phyloP scores from a whole-genome alignment of 768 basidiomycete species.

The Panaeolus papilionaceus region DNA sequence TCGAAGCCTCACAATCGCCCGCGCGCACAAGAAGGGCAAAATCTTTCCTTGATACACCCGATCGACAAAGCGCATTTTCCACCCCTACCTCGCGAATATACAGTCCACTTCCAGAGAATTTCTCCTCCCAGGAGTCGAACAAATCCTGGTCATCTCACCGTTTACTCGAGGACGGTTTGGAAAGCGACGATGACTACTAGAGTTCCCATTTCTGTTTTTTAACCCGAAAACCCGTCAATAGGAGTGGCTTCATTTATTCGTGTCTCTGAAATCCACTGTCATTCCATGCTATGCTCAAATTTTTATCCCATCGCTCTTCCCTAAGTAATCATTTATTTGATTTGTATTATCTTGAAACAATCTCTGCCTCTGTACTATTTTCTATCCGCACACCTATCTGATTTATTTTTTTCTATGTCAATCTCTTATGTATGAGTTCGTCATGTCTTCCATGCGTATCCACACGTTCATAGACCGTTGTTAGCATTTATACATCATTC shows the following conservation, averaged over 20 bases:
- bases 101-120: conserved; percentile 6
- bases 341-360: conserved; percentile 13
- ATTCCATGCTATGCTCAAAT: neutral
- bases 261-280: neutral
- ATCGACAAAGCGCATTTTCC: neutral
- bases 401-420: conserved; percentile 4
- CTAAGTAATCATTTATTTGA: conserved; percentile 4
- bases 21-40: neutral
- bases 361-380: conserved; percentile 11
- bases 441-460: neutral
- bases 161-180: neutral
- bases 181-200: conserved; percentile 2
- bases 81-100: neutral
- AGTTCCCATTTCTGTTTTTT: neutral
- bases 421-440: neutral
- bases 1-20: conserved; percentile 7
- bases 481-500: neutral
- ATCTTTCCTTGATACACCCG: conserved; percentile 9
- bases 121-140: conserved; percentile 28
- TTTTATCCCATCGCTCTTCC: neutral
- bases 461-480: neutral
- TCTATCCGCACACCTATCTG: neutral
- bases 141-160: conserved; percentile 19
- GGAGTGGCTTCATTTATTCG: neutral
- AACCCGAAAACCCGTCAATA: neutral